These are phyloP conservation scores for Pezicula neosporulosa DNA, from an alignment of 2,329 filamentous ascomycete species.

Conservation along the genomic window DNA sequence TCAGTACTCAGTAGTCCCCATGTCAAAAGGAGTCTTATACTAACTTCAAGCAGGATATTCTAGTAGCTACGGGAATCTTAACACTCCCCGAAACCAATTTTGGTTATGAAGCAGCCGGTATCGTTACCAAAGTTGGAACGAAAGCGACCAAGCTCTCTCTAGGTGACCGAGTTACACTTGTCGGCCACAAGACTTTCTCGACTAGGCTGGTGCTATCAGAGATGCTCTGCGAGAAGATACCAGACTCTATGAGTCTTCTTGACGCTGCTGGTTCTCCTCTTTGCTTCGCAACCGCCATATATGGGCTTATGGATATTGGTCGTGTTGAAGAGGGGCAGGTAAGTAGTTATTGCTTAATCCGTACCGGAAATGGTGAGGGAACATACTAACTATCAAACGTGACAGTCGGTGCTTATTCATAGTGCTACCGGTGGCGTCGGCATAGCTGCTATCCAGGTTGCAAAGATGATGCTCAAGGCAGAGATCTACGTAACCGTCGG, in stretches of 20 bases:
- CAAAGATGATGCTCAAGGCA: constrained; percentile 20
- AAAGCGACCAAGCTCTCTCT: not conserved
- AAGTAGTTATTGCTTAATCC: no score
- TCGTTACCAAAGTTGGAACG: constrained; percentile 21
- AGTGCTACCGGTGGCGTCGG: constrained; percentile 26
- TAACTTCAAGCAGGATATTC: no score
- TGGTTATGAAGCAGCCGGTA: constrained; percentile 26
- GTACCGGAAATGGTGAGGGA: no score
- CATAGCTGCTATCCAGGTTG: constrained; percentile 25
- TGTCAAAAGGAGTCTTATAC: no score
- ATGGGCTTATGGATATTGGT: constrained; percentile 10
- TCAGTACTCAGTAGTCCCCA: no score
- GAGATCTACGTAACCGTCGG: constrained; percentile 19
- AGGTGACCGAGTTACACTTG: constrained; percentile 10
- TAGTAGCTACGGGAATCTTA: constrained; percentile 13
- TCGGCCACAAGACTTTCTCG: constrained; percentile 7
- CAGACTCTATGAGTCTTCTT: constrained; percentile 5
- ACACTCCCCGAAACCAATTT: constrained; percentile 7
- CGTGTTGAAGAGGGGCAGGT: constrained; percentile 3
- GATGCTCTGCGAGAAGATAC: constrained; percentile 2
- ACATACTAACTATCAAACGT: no score
- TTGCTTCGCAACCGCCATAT: constrained; percentile 8
- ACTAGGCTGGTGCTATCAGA: constrained; percentile 21
- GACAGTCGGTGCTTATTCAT: constrained; percentile 29
- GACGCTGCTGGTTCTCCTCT: constrained; percentile 11